These are phyloP conservation scores for Hypoxylon perforatum DNA, from an alignment of 495 filamentous ascomycete genomes.

Conservation along the genomic window DNA sequence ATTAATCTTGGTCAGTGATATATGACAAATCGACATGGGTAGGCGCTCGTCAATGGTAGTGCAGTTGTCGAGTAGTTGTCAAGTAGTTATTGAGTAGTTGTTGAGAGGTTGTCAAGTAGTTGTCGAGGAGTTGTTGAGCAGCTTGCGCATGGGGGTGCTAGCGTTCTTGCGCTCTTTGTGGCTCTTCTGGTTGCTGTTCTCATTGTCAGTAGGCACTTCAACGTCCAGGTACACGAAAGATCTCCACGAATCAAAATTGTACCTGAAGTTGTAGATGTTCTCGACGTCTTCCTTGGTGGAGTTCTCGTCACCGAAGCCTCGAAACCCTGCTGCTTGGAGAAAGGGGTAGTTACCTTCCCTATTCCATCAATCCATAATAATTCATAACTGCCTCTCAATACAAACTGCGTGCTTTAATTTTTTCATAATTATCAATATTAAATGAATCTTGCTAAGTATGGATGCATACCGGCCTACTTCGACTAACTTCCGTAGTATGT, in stretches of 20 bases:
- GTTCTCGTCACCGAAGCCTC: constrained; percentile 82
- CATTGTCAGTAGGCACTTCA: constrained; percentile 97
- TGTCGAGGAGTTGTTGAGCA: constrained; percentile 89
- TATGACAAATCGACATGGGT: too few relatives aligned
- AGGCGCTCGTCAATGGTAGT: too few relatives aligned
- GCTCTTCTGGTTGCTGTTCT: constrained; percentile 98
- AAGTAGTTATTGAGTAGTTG: too few relatives aligned
- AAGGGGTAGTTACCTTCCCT: too few relatives aligned
- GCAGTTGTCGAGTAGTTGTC: too few relatives aligned
- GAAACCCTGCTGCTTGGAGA: constrained; percentile 93
- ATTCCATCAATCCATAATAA: too few relatives aligned
- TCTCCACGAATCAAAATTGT: constrained; percentile 98
- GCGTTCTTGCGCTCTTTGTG: constrained; percentile 98
- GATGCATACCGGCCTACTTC: not conserved
- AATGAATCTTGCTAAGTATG: not conserved
- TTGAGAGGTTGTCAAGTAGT: too few relatives aligned
- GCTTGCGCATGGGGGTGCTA: constrained; percentile 88
- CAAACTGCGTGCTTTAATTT: too few relatives aligned
- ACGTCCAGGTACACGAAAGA: constrained; percentile 98
- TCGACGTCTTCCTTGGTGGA: constrained; percentile 89
- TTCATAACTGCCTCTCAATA: too few relatives aligned
- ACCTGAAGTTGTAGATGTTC: constrained; percentile 99
- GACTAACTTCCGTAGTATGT: constrained; percentile 5
- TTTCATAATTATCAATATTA: too few relatives aligned
- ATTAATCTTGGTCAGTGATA: too few relatives aligned